Evolutionary conservation across 345 rosid species (phyloP), one percentile per base, ranked within the genome.

Genomic region (Citrus hindsii): DNA sequence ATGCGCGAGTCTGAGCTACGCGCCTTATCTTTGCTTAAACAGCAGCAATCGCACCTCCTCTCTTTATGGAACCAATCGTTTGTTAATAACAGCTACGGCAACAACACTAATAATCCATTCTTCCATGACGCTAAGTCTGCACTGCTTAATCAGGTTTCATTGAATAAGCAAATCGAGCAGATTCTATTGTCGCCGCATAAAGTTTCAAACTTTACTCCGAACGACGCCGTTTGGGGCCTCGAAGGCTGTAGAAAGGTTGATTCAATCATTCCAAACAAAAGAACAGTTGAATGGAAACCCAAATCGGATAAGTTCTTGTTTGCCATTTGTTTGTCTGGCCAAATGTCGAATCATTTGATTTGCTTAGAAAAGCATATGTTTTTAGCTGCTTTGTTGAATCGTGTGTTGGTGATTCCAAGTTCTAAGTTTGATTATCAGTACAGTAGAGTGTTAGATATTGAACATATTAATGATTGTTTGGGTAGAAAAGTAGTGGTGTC

Each of bases 291-390:
- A 69, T 95, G 99, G 99, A 92, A 90, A 56, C 99, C 97, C 8
- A 89, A 69, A 55, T 69, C 83, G 12, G 81, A 82, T 72, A 93
- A 93, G 74, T 93, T 79, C 71, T 83, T 95, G 71, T 87, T 92
- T 63, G 91, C 97, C 0, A 83, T 95, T 51, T 95, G 97, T 69
- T 69, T 93, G 28, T 95, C 98, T 1, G 99, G 99, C 38, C 98
- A 93, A 76, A 95, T 95, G 99, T 92, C 97, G 27, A 93, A 93
- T 74, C 99, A 90, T 75, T 89, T 95, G 93, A 95, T 95, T 71
- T 95, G 98, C 74, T 76, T 95, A 28, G 98, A 93, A 85, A 95
- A 95, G 73, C 99, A 95, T 65, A 95, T 95, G 94, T 91, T 95
- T 81, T 90, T 93, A 4, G 97, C 99, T 0, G 96, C 98, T 14